Evolutionary conservation across 352 stramenopile genomes (phyloP).

Genomic region (Pythium diclinum): DNA sequence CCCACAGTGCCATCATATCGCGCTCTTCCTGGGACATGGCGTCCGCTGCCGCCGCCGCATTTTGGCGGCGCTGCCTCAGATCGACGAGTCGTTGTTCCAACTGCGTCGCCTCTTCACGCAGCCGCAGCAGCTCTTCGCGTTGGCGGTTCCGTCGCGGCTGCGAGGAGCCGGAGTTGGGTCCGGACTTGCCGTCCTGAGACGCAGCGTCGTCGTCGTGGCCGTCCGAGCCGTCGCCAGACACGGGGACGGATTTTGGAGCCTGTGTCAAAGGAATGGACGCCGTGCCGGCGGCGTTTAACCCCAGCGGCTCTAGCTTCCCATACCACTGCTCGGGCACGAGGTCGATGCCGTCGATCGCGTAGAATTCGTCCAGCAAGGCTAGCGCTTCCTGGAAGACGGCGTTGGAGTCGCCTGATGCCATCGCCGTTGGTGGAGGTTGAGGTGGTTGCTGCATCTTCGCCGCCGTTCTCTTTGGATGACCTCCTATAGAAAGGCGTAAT

Average conservation of each 20-base stretch:
- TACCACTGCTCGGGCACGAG: slow-evolving; percentile 15
- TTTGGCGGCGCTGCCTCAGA: slow-evolving; percentile 17
- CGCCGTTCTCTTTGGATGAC: background rate
- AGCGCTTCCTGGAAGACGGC: slow-evolving; percentile 24
- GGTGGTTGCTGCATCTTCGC: slow-evolving; percentile 11
- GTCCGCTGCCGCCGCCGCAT: slow-evolving; percentile 8
- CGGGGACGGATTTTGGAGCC: background rate
- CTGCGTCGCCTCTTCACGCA: slow-evolving; percentile 35
- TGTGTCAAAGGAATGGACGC: background rate
- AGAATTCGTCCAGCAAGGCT: slow-evolving; percentile 25
- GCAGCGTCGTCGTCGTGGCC: slow-evolving; percentile 7
- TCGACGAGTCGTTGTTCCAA: slow-evolving; percentile 28
- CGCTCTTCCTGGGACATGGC: slow-evolving; percentile 24
- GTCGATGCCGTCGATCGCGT: slow-evolving; percentile 21
- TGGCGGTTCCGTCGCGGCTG: slow-evolving; percentile 22
- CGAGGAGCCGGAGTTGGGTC: background rate
- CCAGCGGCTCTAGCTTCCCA: slow-evolving; percentile 11
- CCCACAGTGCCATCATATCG: slow-evolving; percentile 26
- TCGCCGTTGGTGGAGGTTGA: background rate
- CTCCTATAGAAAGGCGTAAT: background rate
- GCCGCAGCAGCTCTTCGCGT: slow-evolving; percentile 34
- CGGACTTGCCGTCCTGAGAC: slow-evolving; percentile 12
- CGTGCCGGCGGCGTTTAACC: background rate
- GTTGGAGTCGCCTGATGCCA: slow-evolving; percentile 12
- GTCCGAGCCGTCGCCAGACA: slow-evolving; percentile 2